These are phyloP conservation scores for Sanghuangporus baumii DNA, from an alignment of 1,284 basidiomycete species.

Conservation along the genomic window DNA sequence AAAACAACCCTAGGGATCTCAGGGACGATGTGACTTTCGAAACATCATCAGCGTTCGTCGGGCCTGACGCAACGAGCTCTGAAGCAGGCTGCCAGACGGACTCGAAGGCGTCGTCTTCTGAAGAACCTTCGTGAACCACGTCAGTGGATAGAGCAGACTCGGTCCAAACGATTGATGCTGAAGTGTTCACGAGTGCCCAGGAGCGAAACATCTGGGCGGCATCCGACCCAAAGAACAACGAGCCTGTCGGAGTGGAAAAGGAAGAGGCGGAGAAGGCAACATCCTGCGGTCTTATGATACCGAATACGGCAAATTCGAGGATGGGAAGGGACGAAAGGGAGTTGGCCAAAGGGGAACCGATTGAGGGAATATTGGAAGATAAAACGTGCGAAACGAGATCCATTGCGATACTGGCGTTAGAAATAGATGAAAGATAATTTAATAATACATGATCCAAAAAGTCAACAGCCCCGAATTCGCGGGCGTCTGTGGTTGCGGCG, in stretches of 20 bases:
- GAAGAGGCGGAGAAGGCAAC: conserved; percentile 43
- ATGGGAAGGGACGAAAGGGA: conserved; percentile 42
- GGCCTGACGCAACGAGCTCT: conserved; percentile 32
- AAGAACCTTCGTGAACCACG: conserved; percentile 44
- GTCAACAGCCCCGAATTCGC: conserved; percentile 47
- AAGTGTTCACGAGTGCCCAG: conserved; percentile 45
- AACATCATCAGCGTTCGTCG: conserved; percentile 19
- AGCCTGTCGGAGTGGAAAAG: conserved; percentile 43
- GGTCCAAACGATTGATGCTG: conserved; percentile 43
- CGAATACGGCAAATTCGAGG: conserved; percentile 59
- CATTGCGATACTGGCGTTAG: conserved; percentile 39
- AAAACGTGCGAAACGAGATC: conserved; percentile 47
- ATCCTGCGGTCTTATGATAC: conserved; percentile 43
- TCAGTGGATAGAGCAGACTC: conserved; percentile 42
- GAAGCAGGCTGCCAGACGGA: conserved; percentile 45
- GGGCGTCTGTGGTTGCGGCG: conserved; percentile 38
- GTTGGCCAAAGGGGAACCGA: conserved; percentile 33
- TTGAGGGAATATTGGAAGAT: conserved; percentile 35
- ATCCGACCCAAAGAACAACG: conserved; percentile 55
- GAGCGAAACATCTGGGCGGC: conserved; percentile 41
- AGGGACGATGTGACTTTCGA: conserved; percentile 11
- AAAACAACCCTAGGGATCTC: conserved; percentile 12
- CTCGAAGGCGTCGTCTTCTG: conserved; percentile 41
- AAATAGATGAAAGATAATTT: conserved; percentile 49
- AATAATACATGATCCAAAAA: conserved; percentile 53